Percentiles rank a stretch among this genome's conserved stretches.
Conservation (phyloP, 495 filamentous ascomycete species). For the Bathelium albidoporum region DNA sequence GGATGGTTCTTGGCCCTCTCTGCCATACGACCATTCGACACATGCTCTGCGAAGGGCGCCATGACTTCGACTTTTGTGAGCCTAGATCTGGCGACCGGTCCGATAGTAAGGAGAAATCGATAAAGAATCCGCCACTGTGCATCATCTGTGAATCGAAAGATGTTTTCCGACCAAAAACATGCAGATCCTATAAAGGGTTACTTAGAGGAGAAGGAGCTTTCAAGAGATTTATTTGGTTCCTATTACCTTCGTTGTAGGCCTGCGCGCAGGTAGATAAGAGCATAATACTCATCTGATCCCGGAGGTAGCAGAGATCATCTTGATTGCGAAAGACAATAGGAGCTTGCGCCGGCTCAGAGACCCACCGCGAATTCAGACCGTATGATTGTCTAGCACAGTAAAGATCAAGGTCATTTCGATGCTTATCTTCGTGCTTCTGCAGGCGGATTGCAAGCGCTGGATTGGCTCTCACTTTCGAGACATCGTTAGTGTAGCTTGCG, state of each 20-base stretch:
- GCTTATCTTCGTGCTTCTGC: not conserved
- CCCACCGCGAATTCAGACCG: not conserved
- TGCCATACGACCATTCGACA: not conserved
- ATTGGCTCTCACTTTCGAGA: not conserved
- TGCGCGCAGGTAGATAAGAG: not conserved
- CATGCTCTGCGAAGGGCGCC: not conserved
- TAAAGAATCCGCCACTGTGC: not conserved
- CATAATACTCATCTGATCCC: not conserved
- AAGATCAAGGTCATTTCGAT: not conserved
- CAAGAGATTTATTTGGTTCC: too few species aligned
- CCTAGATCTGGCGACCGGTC: not conserved
- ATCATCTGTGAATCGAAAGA: not conserved
- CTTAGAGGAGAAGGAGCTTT: too few species aligned
- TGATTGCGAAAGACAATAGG: not conserved
- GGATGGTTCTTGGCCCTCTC: not conserved
- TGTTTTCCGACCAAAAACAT: not conserved
- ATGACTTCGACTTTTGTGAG: not conserved
- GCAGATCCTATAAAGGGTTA: constrained; percentile 1
- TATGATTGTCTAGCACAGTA: not conserved
- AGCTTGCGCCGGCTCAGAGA: not conserved
- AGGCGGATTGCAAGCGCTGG: not conserved
- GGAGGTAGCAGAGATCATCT: not conserved
- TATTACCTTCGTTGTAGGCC: not conserved
- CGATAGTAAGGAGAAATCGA: not conserved
- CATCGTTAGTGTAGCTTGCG: not conserved